These are phyloP conservation scores for Eucalyptus regnans DNA, from an alignment of 345 rosid genomes.

Conservation along the genomic window DNA sequence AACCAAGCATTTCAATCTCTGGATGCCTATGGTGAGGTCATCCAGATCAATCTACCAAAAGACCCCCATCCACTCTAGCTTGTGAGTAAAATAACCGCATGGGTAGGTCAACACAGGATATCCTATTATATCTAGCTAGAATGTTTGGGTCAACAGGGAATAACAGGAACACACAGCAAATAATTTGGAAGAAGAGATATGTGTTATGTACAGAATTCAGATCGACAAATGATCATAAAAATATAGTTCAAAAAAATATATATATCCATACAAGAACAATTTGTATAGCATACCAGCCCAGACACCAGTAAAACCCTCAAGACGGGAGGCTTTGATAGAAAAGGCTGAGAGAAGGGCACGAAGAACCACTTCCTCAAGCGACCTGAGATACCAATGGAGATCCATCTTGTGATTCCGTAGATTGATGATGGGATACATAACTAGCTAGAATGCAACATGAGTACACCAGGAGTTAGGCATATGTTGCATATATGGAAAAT, in stretches of 20 bases:
- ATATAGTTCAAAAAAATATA: not conserved
- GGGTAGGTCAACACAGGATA: not conserved
- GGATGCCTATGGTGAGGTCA: not conserved
- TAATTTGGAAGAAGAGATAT: not conserved
- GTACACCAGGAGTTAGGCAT: not conserved
- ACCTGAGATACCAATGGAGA: conserved; percentile 93
- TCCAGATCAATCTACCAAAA: not conserved
- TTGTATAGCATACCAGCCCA: conserved; percentile 54
- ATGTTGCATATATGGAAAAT: not conserved
- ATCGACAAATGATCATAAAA: not conserved
- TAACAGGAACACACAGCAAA: not conserved
- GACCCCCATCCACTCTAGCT: not conserved
- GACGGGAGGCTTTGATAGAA: conserved; percentile 58
- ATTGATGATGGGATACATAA: conserved; percentile 81
- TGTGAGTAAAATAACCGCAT: not conserved
- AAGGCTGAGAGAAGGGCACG: conserved; percentile 62
- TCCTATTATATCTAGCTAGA: not conserved
- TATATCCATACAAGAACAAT: not conserved
- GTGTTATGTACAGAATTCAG: not conserved
- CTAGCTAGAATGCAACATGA: conserved; percentile 39
- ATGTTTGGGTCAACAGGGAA: not conserved
- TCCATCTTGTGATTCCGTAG: conserved; percentile 88
- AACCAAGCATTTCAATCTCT: not conserved
- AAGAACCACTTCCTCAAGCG: conserved; percentile 75
- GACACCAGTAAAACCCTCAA: conserved; percentile 78